Conservation (phyloP, 306 rosid genomes). For the Lithocarpus polystachyus region DNA sequence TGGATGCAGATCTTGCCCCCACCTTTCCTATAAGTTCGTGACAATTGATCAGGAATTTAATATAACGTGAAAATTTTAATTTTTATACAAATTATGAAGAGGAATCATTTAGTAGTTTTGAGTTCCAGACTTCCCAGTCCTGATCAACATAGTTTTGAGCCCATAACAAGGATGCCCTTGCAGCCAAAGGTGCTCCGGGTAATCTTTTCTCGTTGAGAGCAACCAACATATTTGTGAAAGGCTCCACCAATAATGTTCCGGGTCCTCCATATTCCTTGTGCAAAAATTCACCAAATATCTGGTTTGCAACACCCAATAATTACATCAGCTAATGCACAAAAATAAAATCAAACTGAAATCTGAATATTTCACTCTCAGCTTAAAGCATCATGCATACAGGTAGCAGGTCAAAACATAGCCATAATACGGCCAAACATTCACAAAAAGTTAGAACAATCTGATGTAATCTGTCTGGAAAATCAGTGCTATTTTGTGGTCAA, state of each 20-base stretch:
- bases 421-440: constrained; percentile 40
- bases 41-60: constrained; percentile 25
- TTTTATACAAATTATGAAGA: background rate
- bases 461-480: constrained; percentile 35
- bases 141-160: constrained; percentile 60
- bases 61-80: constrained; percentile 12
- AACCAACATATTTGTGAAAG: constrained; percentile 48
- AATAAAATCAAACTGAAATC: constrained; percentile 23
- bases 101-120: constrained; percentile 23
- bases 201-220: constrained; percentile 38
- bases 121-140: constrained; percentile 50
- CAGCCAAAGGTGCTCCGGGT: constrained; percentile 52
- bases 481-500: constrained; percentile 10
- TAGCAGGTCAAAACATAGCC: constrained; percentile 39
- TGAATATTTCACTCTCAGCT: constrained; percentile 24
- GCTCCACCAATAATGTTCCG: constrained; percentile 60
- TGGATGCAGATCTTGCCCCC: constrained; percentile 20
- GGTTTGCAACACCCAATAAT: constrained; percentile 21
- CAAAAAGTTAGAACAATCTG: constrained; percentile 31
- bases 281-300: constrained; percentile 63
- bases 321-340: constrained; percentile 13
- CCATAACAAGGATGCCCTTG: constrained; percentile 65
- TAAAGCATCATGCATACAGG: constrained; percentile 32
- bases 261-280: constrained; percentile 48
- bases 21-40: constrained; percentile 17